Conservation (phyloP, 2,329 filamentous ascomycete genomes). For the Sodiomyces alkalinus region DNA sequence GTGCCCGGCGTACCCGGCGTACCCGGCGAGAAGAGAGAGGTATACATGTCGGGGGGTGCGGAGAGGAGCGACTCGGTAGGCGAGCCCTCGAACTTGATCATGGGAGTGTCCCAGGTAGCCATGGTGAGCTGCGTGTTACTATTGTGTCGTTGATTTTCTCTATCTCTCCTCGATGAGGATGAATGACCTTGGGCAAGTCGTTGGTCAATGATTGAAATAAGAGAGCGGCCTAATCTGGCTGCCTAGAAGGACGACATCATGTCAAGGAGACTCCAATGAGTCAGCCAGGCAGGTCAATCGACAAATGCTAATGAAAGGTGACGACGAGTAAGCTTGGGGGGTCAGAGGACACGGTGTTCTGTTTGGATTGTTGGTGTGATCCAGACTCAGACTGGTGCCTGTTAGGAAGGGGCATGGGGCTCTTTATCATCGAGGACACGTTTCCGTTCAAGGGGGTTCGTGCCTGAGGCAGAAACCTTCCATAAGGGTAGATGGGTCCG, state of each 20-base stretch:
- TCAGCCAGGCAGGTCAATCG: slow-evolving; percentile 8
- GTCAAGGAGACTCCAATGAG: slow-evolving; percentile 11
- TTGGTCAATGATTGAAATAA: too few species aligned
- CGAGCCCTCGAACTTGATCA: slow-evolving; percentile 37
- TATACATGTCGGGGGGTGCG: slow-evolving; percentile 29
- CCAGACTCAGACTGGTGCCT: neutral
- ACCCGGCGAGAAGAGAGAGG: slow-evolving; percentile 32
- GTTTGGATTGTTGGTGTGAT: slow-evolving; percentile 2
- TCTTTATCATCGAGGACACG: slow-evolving; percentile 10
- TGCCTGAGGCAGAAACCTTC: too few species aligned
- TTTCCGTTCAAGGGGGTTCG: slow-evolving; percentile 1
- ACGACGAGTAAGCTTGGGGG: too few species aligned
- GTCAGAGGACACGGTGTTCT: slow-evolving; percentile 7
- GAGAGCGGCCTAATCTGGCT: slow-evolving; percentile 6
- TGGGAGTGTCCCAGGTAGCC: slow-evolving; percentile 24
- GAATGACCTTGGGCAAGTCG: too few species aligned
- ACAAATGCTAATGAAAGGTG: too few species aligned
- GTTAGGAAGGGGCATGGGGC: slow-evolving; percentile 6
- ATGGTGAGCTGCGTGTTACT: slow-evolving; percentile 23
- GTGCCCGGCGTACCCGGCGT: slow-evolving; percentile 15
- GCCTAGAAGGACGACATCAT: slow-evolving; percentile 10
- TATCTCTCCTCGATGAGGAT: slow-evolving; percentile 7
- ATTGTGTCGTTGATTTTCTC: slow-evolving; percentile 23
- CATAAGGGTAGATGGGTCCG: too few species aligned
- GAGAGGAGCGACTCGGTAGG: slow-evolving; percentile 40